Conservation (phyloP, 2,329 filamentous ascomycete genomes). For the Penicillium sp. region DNA sequence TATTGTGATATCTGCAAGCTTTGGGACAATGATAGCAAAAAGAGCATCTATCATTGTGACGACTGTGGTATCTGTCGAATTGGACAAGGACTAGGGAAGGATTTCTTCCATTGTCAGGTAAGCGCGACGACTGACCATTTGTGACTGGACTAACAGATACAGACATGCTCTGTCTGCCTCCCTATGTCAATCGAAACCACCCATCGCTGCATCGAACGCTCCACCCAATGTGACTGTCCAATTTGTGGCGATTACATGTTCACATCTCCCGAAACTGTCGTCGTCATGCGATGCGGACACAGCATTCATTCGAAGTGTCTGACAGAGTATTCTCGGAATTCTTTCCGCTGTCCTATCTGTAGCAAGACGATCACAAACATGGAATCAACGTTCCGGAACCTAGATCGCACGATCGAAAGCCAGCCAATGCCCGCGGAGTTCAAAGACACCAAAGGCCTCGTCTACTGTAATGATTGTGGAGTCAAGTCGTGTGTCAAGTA, state of each 20-base stretch:
- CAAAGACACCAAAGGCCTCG: conserved; percentile 73
- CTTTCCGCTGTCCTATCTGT: conserved; percentile 96
- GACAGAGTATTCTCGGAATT: conserved; percentile 80
- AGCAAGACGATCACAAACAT: conserved; percentile 97
- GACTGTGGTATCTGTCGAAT: conserved; percentile 95
- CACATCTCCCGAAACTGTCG: conserved; percentile 81
- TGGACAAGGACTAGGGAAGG: conserved; percentile 88
- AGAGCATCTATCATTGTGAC: conserved; percentile 92
- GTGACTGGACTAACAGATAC: conserved; percentile 16
- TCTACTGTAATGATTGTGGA: conserved; percentile 94
- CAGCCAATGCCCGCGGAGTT: conserved; percentile 94
- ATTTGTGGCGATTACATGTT: conserved; percentile 98
- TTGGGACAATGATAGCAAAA: conserved; percentile 90
- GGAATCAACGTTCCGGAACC: conserved; percentile 89
- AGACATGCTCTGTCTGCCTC: conserved; percentile 93
- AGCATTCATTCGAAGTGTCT: conserved; percentile 93
- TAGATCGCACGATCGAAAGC: conserved; percentile 81
- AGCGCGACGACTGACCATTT: conserved; percentile 17
- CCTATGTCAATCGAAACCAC: conserved; percentile 80
- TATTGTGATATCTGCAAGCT: conserved; percentile 95
- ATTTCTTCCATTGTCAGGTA: conserved; percentile 98
- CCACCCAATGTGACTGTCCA: conserved; percentile 92
- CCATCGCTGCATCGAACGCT: conserved; percentile 92
- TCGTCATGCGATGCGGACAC: conserved; percentile 94
- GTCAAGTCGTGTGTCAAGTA: conserved; percentile 83